These are phyloP conservation scores for Beauveria pseudobassiana DNA, from an alignment of 2,329 filamentous ascomycete species.

Conservation along the genomic window DNA sequence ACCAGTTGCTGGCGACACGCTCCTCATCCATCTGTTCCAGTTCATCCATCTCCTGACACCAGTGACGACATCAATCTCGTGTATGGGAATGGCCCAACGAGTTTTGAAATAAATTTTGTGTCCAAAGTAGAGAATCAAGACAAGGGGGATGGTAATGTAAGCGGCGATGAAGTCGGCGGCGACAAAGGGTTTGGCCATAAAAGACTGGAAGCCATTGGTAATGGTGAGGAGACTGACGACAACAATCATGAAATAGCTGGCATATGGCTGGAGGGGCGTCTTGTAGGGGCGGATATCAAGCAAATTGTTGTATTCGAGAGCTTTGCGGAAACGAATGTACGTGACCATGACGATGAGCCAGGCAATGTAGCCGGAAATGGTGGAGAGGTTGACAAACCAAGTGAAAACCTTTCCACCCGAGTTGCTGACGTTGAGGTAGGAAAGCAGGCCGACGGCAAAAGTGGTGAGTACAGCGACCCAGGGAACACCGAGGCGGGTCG, in stretches of 20 bases:
- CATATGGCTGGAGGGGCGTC: conserved; percentile 52
- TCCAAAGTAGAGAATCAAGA: conserved; percentile 54
- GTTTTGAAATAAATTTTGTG: conserved; percentile 49
- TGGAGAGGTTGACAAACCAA: conserved; percentile 67
- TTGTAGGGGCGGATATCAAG: conserved; percentile 43
- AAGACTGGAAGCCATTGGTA: conserved; percentile 70
- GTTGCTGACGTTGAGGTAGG: conserved; percentile 61
- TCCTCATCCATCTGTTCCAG: conserved; percentile 40
- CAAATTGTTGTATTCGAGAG: conserved; percentile 46
- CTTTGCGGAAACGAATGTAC: conserved; percentile 52
- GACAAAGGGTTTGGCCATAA: conserved; percentile 59
- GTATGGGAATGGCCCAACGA: conserved; percentile 31
- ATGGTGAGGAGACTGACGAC: conserved; percentile 56
- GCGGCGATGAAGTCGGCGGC: conserved; percentile 55
- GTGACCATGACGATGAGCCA: conserved; percentile 53
- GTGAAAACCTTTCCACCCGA: conserved; percentile 57
- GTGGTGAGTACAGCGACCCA: conserved; percentile 46
- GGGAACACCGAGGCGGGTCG: conserved; percentile 55
- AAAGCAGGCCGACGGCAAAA: conserved; percentile 54
- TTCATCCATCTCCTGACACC: conserved; percentile 58
- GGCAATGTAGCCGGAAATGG: conserved; percentile 51
- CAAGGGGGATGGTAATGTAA: conserved; percentile 57
- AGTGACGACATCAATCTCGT: conserved; percentile 48
- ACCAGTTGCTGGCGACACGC: conserved; percentile 41
- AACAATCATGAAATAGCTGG: conserved; percentile 51